phyloP scores from a whole-genome alignment of 331 rosid species.

The Spiraea crenata region DNA sequence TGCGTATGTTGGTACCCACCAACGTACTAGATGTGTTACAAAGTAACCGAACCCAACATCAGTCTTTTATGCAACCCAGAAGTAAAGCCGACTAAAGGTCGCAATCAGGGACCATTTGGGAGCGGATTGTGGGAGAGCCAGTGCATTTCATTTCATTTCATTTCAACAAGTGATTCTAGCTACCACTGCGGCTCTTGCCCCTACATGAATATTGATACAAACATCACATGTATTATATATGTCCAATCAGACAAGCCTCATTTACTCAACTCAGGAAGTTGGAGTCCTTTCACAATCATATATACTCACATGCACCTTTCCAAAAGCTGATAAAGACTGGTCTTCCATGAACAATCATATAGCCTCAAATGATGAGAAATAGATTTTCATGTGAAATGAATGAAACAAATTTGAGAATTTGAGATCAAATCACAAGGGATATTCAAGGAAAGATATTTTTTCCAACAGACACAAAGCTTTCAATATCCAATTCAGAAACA shows the following conservation, averaged over 20 bases:
- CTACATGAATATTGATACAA: no score
- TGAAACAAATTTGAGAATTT: not conserved
- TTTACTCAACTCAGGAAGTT: not conserved
- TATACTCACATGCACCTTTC: not conserved
- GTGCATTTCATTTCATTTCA: no score
- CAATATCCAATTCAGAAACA: constrained; percentile 49
- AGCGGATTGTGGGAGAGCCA: no score
- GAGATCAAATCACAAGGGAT: not conserved
- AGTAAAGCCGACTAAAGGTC: no score
- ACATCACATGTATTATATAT: not conserved
- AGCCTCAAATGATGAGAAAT: not conserved
- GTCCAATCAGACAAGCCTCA: not conserved
- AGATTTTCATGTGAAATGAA: not conserved
- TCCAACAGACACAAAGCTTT: constrained; percentile 46
- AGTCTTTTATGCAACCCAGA: no score
- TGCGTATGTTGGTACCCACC: no score
- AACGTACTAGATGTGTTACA: no score
- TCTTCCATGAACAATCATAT: not conserved
- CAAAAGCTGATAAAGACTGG: not conserved
- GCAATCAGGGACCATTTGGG: no score
- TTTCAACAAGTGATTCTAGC: no score
- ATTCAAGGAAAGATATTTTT: constrained; percentile 16
- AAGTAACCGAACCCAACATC: no score
- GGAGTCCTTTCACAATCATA: not conserved
- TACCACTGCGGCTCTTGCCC: no score